A percentile compares a stretch with the other conserved stretches of the same genome.
Conservation (phyloP, 208 protist species). For the Leishmania gerbilli region DNA sequence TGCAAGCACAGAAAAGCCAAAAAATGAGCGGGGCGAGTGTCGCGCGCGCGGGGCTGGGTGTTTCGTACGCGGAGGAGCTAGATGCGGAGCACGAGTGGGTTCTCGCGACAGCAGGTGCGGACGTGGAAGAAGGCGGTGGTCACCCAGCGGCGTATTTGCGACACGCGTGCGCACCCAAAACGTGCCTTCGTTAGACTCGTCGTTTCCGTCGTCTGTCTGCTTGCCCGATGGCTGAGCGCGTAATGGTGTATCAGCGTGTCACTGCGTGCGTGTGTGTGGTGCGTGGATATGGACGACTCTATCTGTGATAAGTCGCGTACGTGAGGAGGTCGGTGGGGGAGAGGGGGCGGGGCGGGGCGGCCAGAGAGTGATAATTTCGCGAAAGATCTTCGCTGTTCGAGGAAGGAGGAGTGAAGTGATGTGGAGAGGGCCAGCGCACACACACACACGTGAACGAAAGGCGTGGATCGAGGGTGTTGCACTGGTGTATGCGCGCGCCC, state of each 20-base stretch:
- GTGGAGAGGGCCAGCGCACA: too few relatives aligned
- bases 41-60: neutral
- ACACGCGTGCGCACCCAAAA: neutral
- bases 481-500: neutral
- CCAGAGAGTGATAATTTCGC: neutral
- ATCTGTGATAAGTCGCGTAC: neutral
- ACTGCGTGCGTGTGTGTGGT: neutral
- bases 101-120: neutral
- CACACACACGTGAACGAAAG: neutral
- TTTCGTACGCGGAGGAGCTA: neutral
- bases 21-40: neutral
- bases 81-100: neutral
- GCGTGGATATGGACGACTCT: neutral
- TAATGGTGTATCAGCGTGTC: too few relatives aligned
- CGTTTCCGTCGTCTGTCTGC: neutral
- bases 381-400: neutral
- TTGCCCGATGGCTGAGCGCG: neutral
- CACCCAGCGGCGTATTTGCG: neutral
- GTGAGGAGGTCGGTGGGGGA: neutral
- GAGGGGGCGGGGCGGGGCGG: too few relatives aligned
- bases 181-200: neutral
- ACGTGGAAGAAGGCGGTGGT: neutral
- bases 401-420: neutral
- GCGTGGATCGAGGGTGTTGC: too few relatives aligned
- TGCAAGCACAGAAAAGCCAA: neutral